phyloP scores from a whole-genome alignment of 2,329 filamentous ascomycete species.

The Cladophialophora immunda region DNA sequence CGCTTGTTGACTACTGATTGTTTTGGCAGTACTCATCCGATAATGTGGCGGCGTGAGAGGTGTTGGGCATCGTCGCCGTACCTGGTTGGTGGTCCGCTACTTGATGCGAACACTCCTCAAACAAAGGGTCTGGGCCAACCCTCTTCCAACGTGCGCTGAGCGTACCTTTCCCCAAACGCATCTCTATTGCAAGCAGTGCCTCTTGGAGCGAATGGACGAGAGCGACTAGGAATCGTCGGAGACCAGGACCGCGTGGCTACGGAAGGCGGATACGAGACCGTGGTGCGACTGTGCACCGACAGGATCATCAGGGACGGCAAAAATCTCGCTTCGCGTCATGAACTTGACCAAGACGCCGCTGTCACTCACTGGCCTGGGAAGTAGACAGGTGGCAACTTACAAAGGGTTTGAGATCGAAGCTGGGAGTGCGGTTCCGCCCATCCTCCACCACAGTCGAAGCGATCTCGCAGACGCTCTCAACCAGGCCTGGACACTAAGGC shows the following conservation, averaged over 20 bases:
- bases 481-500: neutral
- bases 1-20: neutral
- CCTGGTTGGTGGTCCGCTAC: neutral
- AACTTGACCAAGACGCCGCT: neutral
- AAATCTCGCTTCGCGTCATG: neutral
- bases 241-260: neutral
- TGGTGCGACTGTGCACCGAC: slow-evolving; percentile 1
- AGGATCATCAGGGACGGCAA: slow-evolving; percentile 4
- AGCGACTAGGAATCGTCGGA: neutral
- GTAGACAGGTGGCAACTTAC: slow-evolving; percentile 1
- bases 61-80: neutral
- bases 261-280: neutral
- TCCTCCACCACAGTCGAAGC: neutral
- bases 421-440: neutral
- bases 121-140: neutral
- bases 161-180: neutral
- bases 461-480: neutral
- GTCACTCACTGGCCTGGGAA: neutral
- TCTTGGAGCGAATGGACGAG: neutral
- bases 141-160: neutral
- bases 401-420: neutral
- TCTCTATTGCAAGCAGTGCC: neutral
- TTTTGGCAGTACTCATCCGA: neutral
- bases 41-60: neutral
- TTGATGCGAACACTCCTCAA: neutral